phyloP scores from a whole-genome alignment of 371 early-diverging fungal genomes.

The Lichtheimia hyalospora region DNA sequence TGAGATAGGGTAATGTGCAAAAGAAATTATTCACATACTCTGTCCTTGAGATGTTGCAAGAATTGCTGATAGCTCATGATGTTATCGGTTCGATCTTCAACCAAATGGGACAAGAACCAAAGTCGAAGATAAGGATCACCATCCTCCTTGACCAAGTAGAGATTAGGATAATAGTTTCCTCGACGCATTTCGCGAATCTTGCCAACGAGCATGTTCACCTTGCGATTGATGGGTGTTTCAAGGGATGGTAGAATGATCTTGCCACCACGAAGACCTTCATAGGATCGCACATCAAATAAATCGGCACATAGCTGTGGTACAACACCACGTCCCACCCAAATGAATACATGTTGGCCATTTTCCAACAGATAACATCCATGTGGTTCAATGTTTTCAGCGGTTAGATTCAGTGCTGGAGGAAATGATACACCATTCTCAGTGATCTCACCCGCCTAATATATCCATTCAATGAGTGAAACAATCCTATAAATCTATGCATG shows the following conservation, averaged over 20 bases:
- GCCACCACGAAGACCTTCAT: constrained; percentile 62
- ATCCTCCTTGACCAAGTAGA: constrained; percentile 90
- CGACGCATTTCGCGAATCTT: constrained; percentile 62
- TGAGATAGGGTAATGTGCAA: background rate
- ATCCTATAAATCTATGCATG: background rate
- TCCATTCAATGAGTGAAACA: background rate
- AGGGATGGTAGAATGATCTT: constrained; percentile 62
- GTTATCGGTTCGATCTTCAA: constrained; percentile 90
- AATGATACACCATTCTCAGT: constrained; percentile 62
- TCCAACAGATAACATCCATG: constrained; percentile 87
- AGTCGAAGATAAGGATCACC: constrained; percentile 83
- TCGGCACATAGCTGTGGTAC: constrained; percentile 73
- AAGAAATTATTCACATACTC: constrained; percentile 30
- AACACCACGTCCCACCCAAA: constrained; percentile 87
- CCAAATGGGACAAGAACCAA: constrained; percentile 83
- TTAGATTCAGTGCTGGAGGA: constrained; percentile 79
- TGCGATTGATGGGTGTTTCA: constrained; percentile 58
- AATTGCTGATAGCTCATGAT: constrained; percentile 87
- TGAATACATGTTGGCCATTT: constrained; percentile 77
- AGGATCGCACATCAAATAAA: constrained; percentile 65
- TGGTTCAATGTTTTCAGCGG: constrained; percentile 82
- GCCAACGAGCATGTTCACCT: constrained; percentile 58
- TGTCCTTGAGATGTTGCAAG: constrained; percentile 63
- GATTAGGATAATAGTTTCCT: constrained; percentile 60
- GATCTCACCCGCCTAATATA: constrained; percentile 52